These are phyloP conservation scores for Dothiorella sarmentorum DNA, from an alignment of 2,329 filamentous ascomycete genomes.

Conservation along the genomic window DNA sequence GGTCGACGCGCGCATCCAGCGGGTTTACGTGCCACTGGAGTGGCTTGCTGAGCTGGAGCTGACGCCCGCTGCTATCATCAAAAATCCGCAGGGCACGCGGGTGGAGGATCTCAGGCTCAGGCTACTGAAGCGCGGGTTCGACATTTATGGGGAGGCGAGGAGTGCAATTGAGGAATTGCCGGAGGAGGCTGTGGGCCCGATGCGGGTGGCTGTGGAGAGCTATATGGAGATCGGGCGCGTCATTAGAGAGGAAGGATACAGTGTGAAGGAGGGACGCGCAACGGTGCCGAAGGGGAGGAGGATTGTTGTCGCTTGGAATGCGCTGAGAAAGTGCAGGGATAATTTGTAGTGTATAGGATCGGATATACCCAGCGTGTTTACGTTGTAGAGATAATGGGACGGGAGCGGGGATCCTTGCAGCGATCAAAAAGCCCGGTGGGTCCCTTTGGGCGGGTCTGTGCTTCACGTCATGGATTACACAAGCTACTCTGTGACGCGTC, in stretches of 20 bases:
- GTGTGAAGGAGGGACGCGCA: slow-evolving; percentile 37
- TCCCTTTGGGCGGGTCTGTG: neutral
- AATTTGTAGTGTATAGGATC: neutral
- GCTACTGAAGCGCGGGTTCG: slow-evolving; percentile 60
- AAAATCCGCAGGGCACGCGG: slow-evolving; percentile 45
- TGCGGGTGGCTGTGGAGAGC: slow-evolving; percentile 68
- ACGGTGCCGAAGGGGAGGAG: slow-evolving; percentile 49
- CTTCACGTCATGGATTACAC: slow-evolving; percentile 10
- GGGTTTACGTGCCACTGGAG: slow-evolving; percentile 64
- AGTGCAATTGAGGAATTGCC: slow-evolving; percentile 61
- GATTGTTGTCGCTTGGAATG: slow-evolving; percentile 57
- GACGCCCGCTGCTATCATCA: slow-evolving; percentile 53
- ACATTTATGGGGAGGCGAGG: slow-evolving; percentile 55
- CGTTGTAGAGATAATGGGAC: too few species aligned
- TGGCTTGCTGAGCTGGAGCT: slow-evolving; percentile 62
- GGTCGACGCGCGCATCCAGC: slow-evolving; percentile 61
- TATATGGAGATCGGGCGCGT: slow-evolving; percentile 73
- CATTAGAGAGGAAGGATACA: slow-evolving; percentile 40
- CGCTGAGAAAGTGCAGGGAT: slow-evolving; percentile 36
- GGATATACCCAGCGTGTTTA: slow-evolving; percentile 3
- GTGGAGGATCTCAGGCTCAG: slow-evolving; percentile 52
- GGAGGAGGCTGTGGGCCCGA: slow-evolving; percentile 56
- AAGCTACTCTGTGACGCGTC: neutral
- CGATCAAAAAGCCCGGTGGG: neutral
- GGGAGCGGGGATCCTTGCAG: slow-evolving; percentile 9